phyloP scores from a whole-genome alignment of 345 rosid genomes.

The sweet orange (Citrus sinensis) region DVS_A1.0 CM039168.1:2504501-2505000 shows the following conservation, averaged over 20 bases:
- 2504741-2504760: slow-evolving; percentile 7
- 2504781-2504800: slow-evolving; percentile 10
- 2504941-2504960: not conserved
- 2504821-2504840: slow-evolving; percentile 21
- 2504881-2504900: not conserved
- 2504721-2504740: slow-evolving; percentile 23
- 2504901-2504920: slow-evolving; percentile 9
- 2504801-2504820: slow-evolving; percentile 29
- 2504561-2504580: slow-evolving; percentile 13
- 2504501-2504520: not conserved
- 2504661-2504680: slow-evolving; percentile 15
- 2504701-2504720: slow-evolving; percentile 25
- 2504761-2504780: not conserved
- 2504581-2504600: not conserved
- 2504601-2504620: not conserved
- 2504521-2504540: slow-evolving; percentile 26
- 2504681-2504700: not conserved
- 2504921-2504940: not conserved
- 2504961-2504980: not conserved
- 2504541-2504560: slow-evolving; percentile 22
- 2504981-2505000: not conserved
- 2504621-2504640: slow-evolving; percentile 47
- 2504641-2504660: slow-evolving; percentile 20
- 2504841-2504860: not conserved
- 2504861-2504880: not conserved